A percentile compares a stretch with the other conserved stretches of the same genome.
Conservation (phyloP, 2,329 filamentous ascomycete genomes). For the Hymenoscyphus repandus region DNA sequence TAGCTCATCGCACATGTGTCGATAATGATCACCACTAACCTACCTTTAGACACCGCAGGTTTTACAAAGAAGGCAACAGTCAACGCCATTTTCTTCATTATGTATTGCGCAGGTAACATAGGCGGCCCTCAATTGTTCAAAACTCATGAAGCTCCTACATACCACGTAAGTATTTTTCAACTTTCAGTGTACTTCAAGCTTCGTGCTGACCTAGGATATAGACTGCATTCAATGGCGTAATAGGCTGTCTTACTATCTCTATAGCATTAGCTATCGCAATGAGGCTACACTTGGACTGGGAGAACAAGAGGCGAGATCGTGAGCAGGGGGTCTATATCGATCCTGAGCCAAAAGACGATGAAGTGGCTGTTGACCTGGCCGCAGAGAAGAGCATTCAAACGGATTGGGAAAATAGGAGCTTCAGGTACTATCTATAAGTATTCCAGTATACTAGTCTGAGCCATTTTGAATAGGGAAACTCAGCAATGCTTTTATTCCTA, state of each 20-base stretch:
- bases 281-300: constrained; percentile 15
- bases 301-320: constrained; percentile 14
- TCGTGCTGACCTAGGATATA: constrained; percentile 6
- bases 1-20: too few species aligned
- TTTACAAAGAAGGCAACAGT: constrained; percentile 60
- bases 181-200: not conserved
- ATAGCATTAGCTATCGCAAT: constrained; percentile 3
- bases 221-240: constrained; percentile 1
- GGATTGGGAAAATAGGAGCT: not conserved
- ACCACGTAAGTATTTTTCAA: constrained; percentile 29
- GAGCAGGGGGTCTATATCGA: not conserved
- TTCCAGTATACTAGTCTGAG: too few species aligned
- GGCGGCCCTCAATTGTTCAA: constrained; percentile 59
- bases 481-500: too few species aligned
- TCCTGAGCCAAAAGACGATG: constrained; percentile 79
- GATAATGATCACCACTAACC: too few species aligned
- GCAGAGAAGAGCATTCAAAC: constrained; percentile 29
- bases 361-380: constrained; percentile 33
- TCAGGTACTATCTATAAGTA: not conserved
- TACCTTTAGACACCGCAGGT: constrained; percentile 55
- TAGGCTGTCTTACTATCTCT: constrained; percentile 4
- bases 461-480: too few species aligned
- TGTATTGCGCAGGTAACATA: constrained; percentile 57
- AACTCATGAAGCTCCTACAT: constrained; percentile 49
- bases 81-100: constrained; percentile 58